Base-by-base conservation (phyloP, 2,329 filamentous ascomycete genomes). In the Sclerotinia sclerotiorum region DNA sequence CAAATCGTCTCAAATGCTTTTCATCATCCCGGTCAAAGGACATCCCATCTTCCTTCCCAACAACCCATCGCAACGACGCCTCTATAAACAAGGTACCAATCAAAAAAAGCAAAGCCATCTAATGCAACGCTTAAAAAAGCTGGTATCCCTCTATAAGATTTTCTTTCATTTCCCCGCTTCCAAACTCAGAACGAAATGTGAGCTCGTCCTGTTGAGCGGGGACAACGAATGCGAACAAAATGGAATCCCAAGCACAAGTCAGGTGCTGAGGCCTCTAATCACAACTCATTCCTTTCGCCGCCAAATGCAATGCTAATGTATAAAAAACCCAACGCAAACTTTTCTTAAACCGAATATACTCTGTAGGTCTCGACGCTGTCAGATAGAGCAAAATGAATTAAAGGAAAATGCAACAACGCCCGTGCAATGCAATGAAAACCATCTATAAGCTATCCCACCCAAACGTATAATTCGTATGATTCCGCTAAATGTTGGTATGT, bases 401-500 rank as follows among this genome's bases (percentile, higher is more conserved):
- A 67, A 67, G n/a, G 24, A 67, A 64, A 67, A 67, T 67, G 48
- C 42, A 67, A 44, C 56, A 67, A 67, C 65, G 65, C 65, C 65
- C 35, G 54, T 67, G 65, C 65, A 67, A 67, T 67, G 65, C 65
- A 67, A 64, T 42, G 39, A 60, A 62, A 67, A 67, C 65, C 65
- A 21, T 62, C 65, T 67, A 62, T 62, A 54, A 39, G 65, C 44
- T 67, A 27, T 19, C 48, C 56, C 65, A 21, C 58, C 66, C 51
- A 68, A 68, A 68, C 58, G 66, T 73, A 74, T 71, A 54, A 67
- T 49, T 69, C 69, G 71, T 70, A 65, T 69, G 63, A 57, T 68
- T 61, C 32, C 70, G 71, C 56, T 70, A 72, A 65, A 74, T 74
- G 62, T 72, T 74, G 67, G 72, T 77, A 70, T 76, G 73, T 70